These are phyloP conservation scores for Leptoxyphium fumago DNA, from an alignment of 2,329 filamentous ascomycete genomes.

Conservation along the genomic window DNA sequence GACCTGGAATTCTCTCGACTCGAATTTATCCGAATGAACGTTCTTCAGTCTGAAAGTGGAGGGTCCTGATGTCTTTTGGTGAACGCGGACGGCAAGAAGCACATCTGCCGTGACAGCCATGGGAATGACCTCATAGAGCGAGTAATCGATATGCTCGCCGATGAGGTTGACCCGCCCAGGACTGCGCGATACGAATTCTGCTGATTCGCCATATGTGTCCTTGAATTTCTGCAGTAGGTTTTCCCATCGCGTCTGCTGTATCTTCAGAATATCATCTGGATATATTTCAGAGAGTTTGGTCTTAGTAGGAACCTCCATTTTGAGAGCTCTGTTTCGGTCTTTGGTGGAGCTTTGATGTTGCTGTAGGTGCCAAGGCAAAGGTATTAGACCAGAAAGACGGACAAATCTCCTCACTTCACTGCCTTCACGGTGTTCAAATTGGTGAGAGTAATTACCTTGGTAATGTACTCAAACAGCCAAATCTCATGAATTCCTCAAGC, in stretches of 20 bases:
- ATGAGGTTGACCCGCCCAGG: slow-evolving; percentile 96
- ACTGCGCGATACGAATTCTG: slow-evolving; percentile 75
- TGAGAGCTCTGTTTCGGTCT: too few relatives aligned
- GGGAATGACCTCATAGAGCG: slow-evolving; percentile 84
- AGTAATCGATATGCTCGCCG: slow-evolving; percentile 98
- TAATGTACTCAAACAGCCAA: too few relatives aligned
- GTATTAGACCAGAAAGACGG: too few relatives aligned
- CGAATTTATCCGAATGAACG: slow-evolving; percentile 60
- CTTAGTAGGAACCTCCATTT: slow-evolving; percentile 52
- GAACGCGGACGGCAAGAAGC: slow-evolving; percentile 60
- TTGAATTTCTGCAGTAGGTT: slow-evolving; percentile 57
- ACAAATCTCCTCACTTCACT: too few relatives aligned
- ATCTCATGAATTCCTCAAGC: too few relatives aligned
- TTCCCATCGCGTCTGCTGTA: slow-evolving; percentile 63
- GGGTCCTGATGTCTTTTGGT: slow-evolving; percentile 37
- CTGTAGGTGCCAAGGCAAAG: background rate
- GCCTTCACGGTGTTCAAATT: too few relatives aligned
- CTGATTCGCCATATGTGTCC: slow-evolving; percentile 50
- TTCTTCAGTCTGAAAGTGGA: slow-evolving; percentile 67
- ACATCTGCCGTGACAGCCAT: slow-evolving; percentile 91
- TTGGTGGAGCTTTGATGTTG: background rate
- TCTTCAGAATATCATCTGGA: slow-evolving; percentile 51
- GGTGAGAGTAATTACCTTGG: too few relatives aligned
- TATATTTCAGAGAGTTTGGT: slow-evolving; percentile 71
- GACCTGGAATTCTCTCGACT: slow-evolving; percentile 58